phyloP scores from a whole-genome alignment of 768 basidiomycete genomes.

The Tylopilus felleus region DNA sequence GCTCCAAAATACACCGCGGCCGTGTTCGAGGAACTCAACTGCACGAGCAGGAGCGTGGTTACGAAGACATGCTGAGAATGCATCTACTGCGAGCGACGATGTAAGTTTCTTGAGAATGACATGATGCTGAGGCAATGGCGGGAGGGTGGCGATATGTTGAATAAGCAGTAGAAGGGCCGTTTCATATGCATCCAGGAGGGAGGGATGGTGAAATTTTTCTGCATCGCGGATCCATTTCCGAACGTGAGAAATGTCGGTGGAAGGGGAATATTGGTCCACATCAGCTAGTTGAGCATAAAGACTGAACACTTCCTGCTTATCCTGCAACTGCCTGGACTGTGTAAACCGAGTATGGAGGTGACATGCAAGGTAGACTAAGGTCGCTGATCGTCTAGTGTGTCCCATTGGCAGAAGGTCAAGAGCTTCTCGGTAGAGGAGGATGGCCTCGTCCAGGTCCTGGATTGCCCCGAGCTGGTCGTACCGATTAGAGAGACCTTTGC shows the following conservation, averaged over 20 bases:
- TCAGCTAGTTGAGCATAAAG: neutral
- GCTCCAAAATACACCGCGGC: neutral
- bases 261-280: neutral
- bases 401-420: too few relatives aligned
- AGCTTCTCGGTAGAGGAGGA: too few relatives aligned
- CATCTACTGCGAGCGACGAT: neutral
- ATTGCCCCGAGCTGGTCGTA: too few relatives aligned
- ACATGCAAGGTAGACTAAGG: neutral
- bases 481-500: too few relatives aligned
- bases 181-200: neutral
- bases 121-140: neutral
- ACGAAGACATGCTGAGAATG: too few relatives aligned
- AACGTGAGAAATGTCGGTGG: neutral
- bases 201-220: neutral
- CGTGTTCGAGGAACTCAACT: too few relatives aligned
- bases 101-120: too few relatives aligned
- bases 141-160: neutral
- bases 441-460: too few relatives aligned
- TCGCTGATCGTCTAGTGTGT: too few relatives aligned
- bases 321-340: neutral
- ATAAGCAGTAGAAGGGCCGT: too few relatives aligned
- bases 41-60: too few relatives aligned
- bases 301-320: neutral
- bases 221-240: neutral
- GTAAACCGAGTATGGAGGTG: neutral